Evolutionary conservation across 148 eudicot genomes (phyloP).

Genomic region (Limonium bicolor): DNA sequence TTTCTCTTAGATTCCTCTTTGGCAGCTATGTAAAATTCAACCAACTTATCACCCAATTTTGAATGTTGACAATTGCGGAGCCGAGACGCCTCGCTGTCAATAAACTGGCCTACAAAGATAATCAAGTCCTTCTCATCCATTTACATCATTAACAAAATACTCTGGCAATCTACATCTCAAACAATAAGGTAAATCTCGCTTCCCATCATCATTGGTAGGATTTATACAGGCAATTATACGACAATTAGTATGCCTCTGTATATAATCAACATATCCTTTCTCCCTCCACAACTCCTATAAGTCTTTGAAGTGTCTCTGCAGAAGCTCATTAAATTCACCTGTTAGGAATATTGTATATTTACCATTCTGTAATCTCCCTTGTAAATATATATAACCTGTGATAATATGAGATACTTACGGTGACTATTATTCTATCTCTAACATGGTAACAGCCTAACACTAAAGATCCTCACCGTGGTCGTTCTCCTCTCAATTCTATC

Average conservation of each 20-base stretch:
- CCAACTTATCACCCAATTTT: conserved; percentile 37
- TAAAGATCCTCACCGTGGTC: too few species aligned
- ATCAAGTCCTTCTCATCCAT: conserved; percentile 66
- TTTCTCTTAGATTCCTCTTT: conserved; percentile 74
- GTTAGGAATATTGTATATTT: too few species aligned
- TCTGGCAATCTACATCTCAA: conserved; percentile 82
- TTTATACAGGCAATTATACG: conserved; percentile 98
- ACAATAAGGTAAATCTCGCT: conserved; percentile 75
- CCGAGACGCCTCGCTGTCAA: conserved; percentile 26
- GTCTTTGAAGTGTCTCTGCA: conserved; percentile 86
- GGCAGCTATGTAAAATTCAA: conserved; percentile 68
- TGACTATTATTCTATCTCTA: too few species aligned
- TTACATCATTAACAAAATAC: conserved; percentile 79
- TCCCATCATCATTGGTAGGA: conserved; percentile 99
- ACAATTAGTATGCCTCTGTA: conserved; percentile 56
- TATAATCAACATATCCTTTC: conserved; percentile 67
- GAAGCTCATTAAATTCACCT: conserved; percentile 96
- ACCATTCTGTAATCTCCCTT: too few species aligned
- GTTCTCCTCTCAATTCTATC: too few species aligned
- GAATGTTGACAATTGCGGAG: too few species aligned
- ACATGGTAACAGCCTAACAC: too few species aligned
- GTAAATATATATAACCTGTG: too few species aligned
- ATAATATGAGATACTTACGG: too few species aligned
- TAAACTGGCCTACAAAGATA: conserved; percentile 54
- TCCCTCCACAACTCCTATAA: conserved; percentile 87